Percentiles rank a stretch among this genome's conserved stretches.
These are phyloP conservation scores for Zymoseptoria ardabiliae DNA, from an alignment of 2,329 filamentous ascomycete genomes.

Conservation along the genomic window DNA sequence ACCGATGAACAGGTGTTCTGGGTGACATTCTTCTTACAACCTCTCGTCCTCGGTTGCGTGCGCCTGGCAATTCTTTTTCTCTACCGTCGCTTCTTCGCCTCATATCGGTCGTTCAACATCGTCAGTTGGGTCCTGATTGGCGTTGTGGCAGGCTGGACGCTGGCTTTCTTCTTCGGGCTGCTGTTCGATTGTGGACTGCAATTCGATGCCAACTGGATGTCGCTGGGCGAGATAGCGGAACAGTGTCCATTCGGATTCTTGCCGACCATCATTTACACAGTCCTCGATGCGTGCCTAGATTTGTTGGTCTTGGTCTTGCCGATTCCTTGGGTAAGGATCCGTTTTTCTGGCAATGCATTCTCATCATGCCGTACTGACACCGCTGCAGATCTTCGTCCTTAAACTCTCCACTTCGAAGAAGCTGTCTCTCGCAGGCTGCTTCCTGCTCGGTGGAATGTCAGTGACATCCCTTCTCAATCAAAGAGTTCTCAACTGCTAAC, in stretches of 20 bases:
- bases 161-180: constrained; percentile 9
- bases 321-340: constrained; percentile 6
- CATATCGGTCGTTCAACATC: constrained; percentile 8
- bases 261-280: constrained; percentile 11
- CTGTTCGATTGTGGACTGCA: constrained; percentile 10
- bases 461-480: background rate
- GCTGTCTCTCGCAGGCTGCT: constrained; percentile 9
- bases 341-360: background rate
- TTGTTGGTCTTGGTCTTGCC: constrained; percentile 9
- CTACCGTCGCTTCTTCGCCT: constrained; percentile 10
- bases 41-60: constrained; percentile 7
- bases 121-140: constrained; percentile 5
- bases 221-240: constrained; percentile 9
- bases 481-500: background rate
- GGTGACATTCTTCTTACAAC: constrained; percentile 10
- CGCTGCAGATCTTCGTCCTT: constrained; percentile 6
- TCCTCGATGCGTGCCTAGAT: constrained; percentile 10
- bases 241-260: constrained; percentile 11
- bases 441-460: constrained; percentile 6
- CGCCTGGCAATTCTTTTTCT: constrained; percentile 10
- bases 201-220: constrained; percentile 8
- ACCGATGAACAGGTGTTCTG: constrained; percentile 2
- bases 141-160: constrained; percentile 7
- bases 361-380: background rate
- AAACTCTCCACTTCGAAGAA: constrained; percentile 8